Percentiles rank a stretch among this genome's conserved stretches.
phyloP scores from a whole-genome alignment of 2,329 filamentous ascomycete species.

The Sporothrix luriei region DNA sequence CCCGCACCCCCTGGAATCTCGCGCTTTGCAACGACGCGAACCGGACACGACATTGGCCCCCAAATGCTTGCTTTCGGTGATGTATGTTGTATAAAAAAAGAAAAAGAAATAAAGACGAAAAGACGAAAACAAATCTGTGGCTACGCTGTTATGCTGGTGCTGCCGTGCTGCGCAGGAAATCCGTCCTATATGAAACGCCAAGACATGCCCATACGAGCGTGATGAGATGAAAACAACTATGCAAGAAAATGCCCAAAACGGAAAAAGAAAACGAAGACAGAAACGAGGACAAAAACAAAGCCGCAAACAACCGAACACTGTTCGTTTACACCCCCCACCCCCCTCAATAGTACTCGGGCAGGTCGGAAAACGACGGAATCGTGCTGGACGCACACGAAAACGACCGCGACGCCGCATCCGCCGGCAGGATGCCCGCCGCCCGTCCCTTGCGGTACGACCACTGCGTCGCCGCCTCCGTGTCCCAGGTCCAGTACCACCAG shows the following conservation, averaged over 20 bases:
- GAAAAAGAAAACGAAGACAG: not conserved
- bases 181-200: not conserved
- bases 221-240: not conserved
- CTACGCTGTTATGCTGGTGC: not conserved
- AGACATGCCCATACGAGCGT: slow-evolving; percentile 7
- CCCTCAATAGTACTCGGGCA: slow-evolving; percentile 59
- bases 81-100: not conserved
- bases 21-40: slow-evolving; percentile 5
- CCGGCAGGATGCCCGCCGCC: slow-evolving; percentile 75
- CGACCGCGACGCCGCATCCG: slow-evolving; percentile 68
- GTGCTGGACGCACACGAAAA: slow-evolving; percentile 64
- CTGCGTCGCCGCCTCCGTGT: slow-evolving; percentile 71
- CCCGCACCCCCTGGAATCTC: not conserved
- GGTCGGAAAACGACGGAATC: slow-evolving; percentile 57
- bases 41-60: slow-evolving; percentile 4
- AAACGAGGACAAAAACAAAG: too few species aligned
- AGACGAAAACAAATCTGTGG: not conserved
- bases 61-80: not conserved
- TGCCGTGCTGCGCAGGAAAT: not conserved
- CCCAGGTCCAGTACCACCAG: slow-evolving; percentile 99
- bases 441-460: slow-evolving; percentile 91
- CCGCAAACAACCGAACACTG: not conserved
- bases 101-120: not conserved
- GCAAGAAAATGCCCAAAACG: not conserved
- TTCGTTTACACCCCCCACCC: too few species aligned